Evolutionary conservation across 352 stramenopile species (phyloP).

Genomic region (Thraustotheca clavata): DNA sequence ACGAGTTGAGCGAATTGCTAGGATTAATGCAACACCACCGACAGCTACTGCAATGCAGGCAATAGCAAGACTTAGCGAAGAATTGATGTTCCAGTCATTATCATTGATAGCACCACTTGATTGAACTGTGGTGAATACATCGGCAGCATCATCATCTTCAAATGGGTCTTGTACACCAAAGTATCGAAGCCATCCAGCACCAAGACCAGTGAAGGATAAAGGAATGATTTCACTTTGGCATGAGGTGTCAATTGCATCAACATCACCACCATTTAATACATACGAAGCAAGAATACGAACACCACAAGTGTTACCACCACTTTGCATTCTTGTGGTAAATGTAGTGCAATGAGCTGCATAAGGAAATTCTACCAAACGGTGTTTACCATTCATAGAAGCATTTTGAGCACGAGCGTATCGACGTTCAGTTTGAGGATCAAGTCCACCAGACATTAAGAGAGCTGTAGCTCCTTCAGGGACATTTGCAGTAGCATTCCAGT

Average conservation of each 20-base stretch:
- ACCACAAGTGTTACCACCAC: slow-evolving; percentile 35
- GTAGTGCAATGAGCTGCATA: slow-evolving; percentile 66
- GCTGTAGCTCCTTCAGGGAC: slow-evolving; percentile 36
- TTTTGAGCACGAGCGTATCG: slow-evolving; percentile 39
- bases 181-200: neutral
- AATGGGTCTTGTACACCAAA: slow-evolving; percentile 10
- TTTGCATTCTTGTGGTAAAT: slow-evolving; percentile 49
- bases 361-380: slow-evolving; percentile 61
- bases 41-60: neutral
- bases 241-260: slow-evolving; percentile 42
- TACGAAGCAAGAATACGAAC: slow-evolving; percentile 53
- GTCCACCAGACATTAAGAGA: slow-evolving; percentile 39
- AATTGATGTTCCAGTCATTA: neutral
- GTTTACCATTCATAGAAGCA: slow-evolving; percentile 31
- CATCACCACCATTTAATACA: slow-evolving; percentile 32
- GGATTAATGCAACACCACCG: neutral
- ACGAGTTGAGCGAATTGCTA: neutral
- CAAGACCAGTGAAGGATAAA: neutral
- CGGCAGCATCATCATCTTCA: slow-evolving; percentile 3
- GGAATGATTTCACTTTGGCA: slow-evolving; percentile 30
- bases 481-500: slow-evolving; percentile 27
- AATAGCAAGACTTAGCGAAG: neutral
- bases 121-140: neutral
- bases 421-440: slow-evolving; percentile 36
- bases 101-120: neutral